These are phyloP conservation scores for Grosmannia penicillata DNA, from an alignment of 2,329 filamentous ascomycete genomes.

Conservation along the genomic window DNA sequence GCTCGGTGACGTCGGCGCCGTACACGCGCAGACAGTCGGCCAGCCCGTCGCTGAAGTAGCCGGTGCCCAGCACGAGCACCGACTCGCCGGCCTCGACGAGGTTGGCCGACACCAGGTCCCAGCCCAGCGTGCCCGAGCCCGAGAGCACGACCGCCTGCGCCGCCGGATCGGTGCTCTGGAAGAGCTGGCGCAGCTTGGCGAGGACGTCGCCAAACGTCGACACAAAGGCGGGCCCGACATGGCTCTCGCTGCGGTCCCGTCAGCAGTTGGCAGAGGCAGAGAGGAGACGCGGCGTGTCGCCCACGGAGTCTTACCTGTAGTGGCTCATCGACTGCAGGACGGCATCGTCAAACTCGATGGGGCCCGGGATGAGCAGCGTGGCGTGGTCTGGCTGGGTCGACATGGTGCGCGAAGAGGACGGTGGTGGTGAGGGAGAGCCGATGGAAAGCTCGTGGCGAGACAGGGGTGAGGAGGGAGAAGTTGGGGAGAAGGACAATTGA, in stretches of 20 bases:
- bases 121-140: constrained; percentile 88
- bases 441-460: constrained; percentile 5
- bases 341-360: constrained; percentile 96
- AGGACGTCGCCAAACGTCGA: constrained; percentile 83
- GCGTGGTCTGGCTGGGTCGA: constrained; percentile 47
- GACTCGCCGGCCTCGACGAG: constrained; percentile 79
- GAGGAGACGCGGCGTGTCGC: too few relatives aligned
- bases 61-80: constrained; percentile 83
- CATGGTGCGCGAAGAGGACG: constrained; percentile 37
- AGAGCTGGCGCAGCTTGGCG: constrained; percentile 77
- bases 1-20: constrained; percentile 75
- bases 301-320: constrained; percentile 57
- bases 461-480: constrained; percentile 1
- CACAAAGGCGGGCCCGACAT: constrained; percentile 81
- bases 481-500: constrained; percentile 15
- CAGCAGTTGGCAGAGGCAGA: background rate
- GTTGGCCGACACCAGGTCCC: constrained; percentile 94
- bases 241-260: constrained; percentile 58
- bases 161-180: constrained; percentile 70
- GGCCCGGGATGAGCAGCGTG: constrained; percentile 86
- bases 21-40: constrained; percentile 86
- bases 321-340: constrained; percentile 92
- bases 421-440: constrained; percentile 3
- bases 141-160: constrained; percentile 89
- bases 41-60: constrained; percentile 94